These are phyloP conservation scores for Apiotrichum montevideense DNA, from an alignment of 1,284 basidiomycete species.

Conservation along the genomic window DNA sequence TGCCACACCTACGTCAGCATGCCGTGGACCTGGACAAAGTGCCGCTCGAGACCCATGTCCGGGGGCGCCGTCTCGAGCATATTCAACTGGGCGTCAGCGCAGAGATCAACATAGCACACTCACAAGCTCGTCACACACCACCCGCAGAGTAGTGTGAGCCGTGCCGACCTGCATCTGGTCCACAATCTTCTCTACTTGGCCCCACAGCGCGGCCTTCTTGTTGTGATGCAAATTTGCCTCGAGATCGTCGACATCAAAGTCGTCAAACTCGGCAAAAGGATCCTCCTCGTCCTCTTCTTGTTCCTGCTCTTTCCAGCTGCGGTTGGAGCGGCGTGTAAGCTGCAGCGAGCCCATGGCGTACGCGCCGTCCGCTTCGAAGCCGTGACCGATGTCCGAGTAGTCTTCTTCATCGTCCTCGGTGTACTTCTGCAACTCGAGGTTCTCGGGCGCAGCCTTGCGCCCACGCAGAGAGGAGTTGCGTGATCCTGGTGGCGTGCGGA, in stretches of 20 bases:
- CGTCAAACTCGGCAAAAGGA: conserved; percentile 93
- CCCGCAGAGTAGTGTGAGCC: not conserved
- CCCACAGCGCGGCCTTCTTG: conserved; percentile 78
- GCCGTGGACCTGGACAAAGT: conserved; percentile 85
- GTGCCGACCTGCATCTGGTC: conserved; percentile 71
- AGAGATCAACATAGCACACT: conserved; percentile 23
- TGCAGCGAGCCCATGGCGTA: conserved; percentile 40
- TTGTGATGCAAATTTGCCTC: conserved; percentile 84
- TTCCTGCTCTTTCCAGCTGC: conserved; percentile 69
- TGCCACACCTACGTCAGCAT: conserved; percentile 61
- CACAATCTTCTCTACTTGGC: conserved; percentile 72
- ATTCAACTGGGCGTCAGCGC: not conserved
- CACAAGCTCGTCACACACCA: conserved; percentile 75
- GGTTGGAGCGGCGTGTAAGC: conserved; percentile 74
- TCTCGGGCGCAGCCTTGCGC: conserved; percentile 18
- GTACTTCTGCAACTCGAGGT: conserved; percentile 62
- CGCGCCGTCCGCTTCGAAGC: conserved; percentile 47
- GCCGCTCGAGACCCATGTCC: conserved; percentile 69
- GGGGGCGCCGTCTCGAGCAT: conserved; percentile 66
- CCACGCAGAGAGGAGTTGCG: conserved; percentile 31
- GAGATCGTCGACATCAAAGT: conserved; percentile 69
- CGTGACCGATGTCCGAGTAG: conserved; percentile 63
- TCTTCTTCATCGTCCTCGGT: conserved; percentile 76
- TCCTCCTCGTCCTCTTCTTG: conserved; percentile 89
- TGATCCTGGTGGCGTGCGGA: conserved; percentile 33